Conservation (phyloP, 2,329 filamentous ascomycete genomes). For the Aspergillus bombycis region DNA sequence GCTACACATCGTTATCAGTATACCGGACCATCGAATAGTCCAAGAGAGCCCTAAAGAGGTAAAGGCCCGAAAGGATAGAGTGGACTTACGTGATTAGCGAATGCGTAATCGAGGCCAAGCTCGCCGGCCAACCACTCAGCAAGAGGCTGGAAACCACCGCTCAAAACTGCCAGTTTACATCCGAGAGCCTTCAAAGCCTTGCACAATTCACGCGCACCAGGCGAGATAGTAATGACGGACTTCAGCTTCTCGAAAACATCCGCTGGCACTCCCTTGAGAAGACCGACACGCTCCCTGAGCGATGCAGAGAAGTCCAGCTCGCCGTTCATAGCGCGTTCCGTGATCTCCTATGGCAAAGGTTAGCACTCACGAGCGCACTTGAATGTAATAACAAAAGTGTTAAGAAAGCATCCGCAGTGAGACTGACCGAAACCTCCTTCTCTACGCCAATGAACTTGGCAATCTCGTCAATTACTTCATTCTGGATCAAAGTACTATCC, state of each 20-base stretch:
- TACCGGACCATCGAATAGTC: not conserved
- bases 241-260: slow-evolving; percentile 79
- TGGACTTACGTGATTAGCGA: slow-evolving; percentile 75
- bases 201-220: slow-evolving; percentile 76
- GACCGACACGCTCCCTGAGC: slow-evolving; percentile 75
- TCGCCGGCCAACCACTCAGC: slow-evolving; percentile 82
- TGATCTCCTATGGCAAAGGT: slow-evolving; percentile 65
- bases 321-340: slow-evolving; percentile 90
- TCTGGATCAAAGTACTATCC: slow-evolving; percentile 95
- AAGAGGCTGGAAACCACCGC: slow-evolving; percentile 87
- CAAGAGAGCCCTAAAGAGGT: not conserved
- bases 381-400: not conserved
- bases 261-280: slow-evolving; percentile 79
- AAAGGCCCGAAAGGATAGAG: not conserved
- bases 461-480: slow-evolving; percentile 96
- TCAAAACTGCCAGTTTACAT: slow-evolving; percentile 85
- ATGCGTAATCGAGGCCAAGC: slow-evolving; percentile 83
- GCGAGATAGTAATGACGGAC: slow-evolving; percentile 75
- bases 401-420: slow-evolving; percentile 3
- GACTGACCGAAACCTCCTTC: slow-evolving; percentile 69
- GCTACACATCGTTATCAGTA: slow-evolving; percentile 31
- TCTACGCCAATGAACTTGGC: slow-evolving; percentile 83
- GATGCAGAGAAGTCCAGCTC: slow-evolving; percentile 89
- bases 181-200: slow-evolving; percentile 75
- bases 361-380: slow-evolving; percentile 3